Evolutionary conservation across 1,139 yeast species (phyloP).

Genomic region (Geotrichum cucujoidarum): DNA sequence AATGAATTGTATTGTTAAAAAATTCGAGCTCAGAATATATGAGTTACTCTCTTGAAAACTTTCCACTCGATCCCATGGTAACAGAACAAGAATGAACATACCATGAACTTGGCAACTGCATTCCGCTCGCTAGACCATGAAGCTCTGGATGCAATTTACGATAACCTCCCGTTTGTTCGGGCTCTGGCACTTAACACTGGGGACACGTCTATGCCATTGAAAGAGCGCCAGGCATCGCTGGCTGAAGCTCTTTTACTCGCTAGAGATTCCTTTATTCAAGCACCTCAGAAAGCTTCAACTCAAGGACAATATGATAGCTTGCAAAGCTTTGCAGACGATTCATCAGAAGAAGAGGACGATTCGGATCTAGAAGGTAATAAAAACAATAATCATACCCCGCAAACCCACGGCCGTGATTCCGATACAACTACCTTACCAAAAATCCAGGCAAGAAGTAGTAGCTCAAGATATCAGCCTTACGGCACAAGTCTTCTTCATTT

Average conservation of each 20-base stretch:
- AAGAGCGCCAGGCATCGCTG: conserved; percentile 5
- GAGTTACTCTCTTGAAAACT: too few species aligned
- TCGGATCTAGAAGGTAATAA: background rate
- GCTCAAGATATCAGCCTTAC: background rate
- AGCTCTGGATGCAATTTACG: conserved; percentile 7
- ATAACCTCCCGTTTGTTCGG: conserved; percentile 8
- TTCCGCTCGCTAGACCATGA: conserved; percentile 10
- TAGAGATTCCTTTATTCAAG: conserved; percentile 6
- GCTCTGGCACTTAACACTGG: conserved; percentile 7
- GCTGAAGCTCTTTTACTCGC: conserved; percentile 13
- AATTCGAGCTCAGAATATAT: too few species aligned
- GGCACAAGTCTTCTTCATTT: background rate
- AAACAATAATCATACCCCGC: background rate
- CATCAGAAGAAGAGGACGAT: conserved; percentile 1
- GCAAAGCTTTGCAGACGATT: background rate
- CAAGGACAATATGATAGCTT: background rate
- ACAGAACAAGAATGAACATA: conserved; percentile 3
- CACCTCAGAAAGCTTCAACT: background rate
- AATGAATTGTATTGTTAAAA: too few species aligned
- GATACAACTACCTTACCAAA: background rate
- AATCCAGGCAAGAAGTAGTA: conserved; percentile 4
- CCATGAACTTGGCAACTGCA: conserved; percentile 11
- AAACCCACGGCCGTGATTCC: background rate
- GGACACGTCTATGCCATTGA: background rate
- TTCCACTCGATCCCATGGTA: too few species aligned